Conservation (phyloP, 768 basidiomycete genomes). For the Pleurotus sapidus region DNA sequence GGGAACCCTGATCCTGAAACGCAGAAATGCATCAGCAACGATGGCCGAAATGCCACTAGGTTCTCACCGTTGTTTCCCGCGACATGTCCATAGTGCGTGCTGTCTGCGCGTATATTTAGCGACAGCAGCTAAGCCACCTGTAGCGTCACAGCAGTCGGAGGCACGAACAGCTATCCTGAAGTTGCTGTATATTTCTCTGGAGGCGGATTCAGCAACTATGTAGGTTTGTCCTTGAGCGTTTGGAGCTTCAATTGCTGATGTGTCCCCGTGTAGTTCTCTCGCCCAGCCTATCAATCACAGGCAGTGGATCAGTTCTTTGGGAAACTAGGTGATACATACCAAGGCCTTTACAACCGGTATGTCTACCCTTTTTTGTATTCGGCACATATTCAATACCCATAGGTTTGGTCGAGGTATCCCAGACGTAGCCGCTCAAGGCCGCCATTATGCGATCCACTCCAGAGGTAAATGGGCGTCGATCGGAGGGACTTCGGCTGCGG, state of each 20-base stretch:
- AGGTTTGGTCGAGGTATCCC: slow-evolving; percentile 22
- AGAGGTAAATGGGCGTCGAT: slow-evolving; percentile 13
- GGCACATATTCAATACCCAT: neutral
- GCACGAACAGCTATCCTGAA: slow-evolving; percentile 59
- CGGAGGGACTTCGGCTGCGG: slow-evolving; percentile 23
- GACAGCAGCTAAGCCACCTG: neutral
- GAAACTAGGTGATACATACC: slow-evolving; percentile 17
- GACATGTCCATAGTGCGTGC: slow-evolving; percentile 50
- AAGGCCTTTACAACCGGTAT: slow-evolving; percentile 24
- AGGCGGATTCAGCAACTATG: slow-evolving; percentile 73
- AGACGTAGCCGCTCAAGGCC: slow-evolving; percentile 27
- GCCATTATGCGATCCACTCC: slow-evolving; percentile 18
- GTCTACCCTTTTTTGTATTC: neutral
- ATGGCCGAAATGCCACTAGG: slow-evolving; percentile 46
- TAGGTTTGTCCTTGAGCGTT: slow-evolving; percentile 35
- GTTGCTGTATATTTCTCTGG: slow-evolving; percentile 60
- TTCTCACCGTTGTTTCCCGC: slow-evolving; percentile 67
- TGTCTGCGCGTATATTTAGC: neutral
- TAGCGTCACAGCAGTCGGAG: slow-evolving; percentile 75
- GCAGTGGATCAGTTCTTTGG: slow-evolving; percentile 26
- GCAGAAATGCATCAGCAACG: slow-evolving; percentile 56
- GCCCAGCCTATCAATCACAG: slow-evolving; percentile 30
- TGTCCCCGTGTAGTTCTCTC: slow-evolving; percentile 12
- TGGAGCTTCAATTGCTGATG: neutral
- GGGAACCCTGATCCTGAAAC: slow-evolving; percentile 48